Conservation (phyloP, 306 rosid species). For the Luffa aegyptiaca region DNA sequence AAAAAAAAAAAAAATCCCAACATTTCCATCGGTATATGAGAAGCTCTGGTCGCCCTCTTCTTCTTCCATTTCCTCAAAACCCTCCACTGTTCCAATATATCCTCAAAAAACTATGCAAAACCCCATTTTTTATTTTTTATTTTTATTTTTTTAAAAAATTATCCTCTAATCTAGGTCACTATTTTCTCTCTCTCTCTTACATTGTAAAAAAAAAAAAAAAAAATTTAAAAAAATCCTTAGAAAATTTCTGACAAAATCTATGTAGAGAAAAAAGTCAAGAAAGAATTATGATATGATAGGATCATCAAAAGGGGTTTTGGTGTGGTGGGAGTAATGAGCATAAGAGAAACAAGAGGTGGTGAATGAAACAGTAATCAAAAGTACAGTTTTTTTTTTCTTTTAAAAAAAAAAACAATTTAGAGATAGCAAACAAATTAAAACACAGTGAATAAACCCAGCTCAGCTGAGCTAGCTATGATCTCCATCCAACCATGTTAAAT, state of each 20-base stretch:
- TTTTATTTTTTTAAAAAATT: neutral
- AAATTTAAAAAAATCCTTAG: neutral
- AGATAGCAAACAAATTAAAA: neutral
- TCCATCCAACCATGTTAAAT: neutral
- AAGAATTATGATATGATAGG: constrained; percentile 3
- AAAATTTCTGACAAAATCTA: constrained; percentile 6
- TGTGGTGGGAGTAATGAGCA: constrained; percentile 4
- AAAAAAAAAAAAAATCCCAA: neutral
- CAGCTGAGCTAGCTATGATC: no score
- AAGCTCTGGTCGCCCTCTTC: neutral
- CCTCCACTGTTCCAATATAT: neutral
- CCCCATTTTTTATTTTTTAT: neutral
- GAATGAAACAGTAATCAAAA: constrained; percentile 5
- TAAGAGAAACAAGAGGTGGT: neutral
- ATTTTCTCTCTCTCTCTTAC: neutral
- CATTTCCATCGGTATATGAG: constrained; percentile 9
- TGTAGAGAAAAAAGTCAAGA: constrained; percentile 3
- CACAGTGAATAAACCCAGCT: neutral
- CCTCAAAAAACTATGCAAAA: constrained; percentile 7
- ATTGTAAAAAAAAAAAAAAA: neutral
- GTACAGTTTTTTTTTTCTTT: neutral
- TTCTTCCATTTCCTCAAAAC: neutral
- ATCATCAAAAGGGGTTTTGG: neutral
- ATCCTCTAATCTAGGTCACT: constrained; percentile 7
- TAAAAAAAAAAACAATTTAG: no score